phyloP scores from a whole-genome alignment of 306 rosid species.

The Vigna trinervia region DNA sequence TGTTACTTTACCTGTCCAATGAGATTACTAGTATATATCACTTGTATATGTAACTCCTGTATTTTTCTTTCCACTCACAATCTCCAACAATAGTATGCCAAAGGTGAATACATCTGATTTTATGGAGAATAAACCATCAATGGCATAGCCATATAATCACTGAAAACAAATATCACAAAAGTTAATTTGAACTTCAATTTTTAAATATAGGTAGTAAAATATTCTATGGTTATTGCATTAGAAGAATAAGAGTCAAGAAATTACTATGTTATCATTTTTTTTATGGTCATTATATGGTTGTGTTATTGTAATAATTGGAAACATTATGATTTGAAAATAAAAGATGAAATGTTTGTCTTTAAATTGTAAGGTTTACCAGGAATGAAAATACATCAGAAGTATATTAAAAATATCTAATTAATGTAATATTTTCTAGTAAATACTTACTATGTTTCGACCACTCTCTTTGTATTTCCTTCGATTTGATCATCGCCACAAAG shows the following conservation, averaged over 20 bases:
- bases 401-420: no score
- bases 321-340: no score
- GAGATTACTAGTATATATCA: neutral
- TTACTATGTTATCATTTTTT: no score
- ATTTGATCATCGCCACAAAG: constrained; percentile 35
- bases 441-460: constrained; percentile 30
- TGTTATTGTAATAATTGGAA: no score
- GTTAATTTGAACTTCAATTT: neutral
- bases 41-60: neutral
- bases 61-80: constrained; percentile 30
- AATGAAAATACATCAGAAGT: no score
- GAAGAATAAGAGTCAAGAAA: no score
- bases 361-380: no score
- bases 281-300: no score
- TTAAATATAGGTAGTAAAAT: no score
- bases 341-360: no score
- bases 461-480: constrained; percentile 18
- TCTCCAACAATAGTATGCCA: constrained; percentile 37
- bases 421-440: no score
- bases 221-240: no score
- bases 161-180: neutral
- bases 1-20: constrained; percentile 40
- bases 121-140: constrained; percentile 24
- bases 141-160: constrained; percentile 42
- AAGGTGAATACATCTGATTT: constrained; percentile 39